phyloP scores from a whole-genome alignment of 306 rosid genomes.

The Sophora flavescens region DNA sequence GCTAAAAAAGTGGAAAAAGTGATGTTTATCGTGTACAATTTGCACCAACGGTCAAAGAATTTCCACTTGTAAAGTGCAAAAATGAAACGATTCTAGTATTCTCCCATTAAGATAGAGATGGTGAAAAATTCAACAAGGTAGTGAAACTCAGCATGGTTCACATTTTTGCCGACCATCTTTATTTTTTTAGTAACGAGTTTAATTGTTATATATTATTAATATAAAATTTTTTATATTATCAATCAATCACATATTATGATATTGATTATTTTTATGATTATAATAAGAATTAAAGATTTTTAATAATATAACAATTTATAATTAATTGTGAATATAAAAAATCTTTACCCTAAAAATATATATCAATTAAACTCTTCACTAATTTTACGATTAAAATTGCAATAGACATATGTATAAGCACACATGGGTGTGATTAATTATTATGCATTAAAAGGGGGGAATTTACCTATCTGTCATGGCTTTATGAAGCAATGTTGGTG shows the following conservation, averaged over 20 bases:
- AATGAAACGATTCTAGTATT: not conserved
- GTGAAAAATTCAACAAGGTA: not conserved
- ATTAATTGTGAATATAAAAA: too few relatives aligned
- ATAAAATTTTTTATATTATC: too few relatives aligned
- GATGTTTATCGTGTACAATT: not conserved
- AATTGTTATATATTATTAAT: too few relatives aligned
- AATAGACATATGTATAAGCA: too few relatives aligned
- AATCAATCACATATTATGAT: too few relatives aligned
- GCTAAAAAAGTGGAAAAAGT: not conserved
- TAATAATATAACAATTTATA: too few relatives aligned
- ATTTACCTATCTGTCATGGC: constrained; percentile 56
- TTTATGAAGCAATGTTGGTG: constrained; percentile 62
- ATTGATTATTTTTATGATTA: too few relatives aligned
- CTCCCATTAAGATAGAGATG: not conserved
- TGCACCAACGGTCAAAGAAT: not conserved
- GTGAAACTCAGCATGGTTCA: not conserved
- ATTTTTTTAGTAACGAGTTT: too few relatives aligned
- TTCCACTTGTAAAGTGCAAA: not conserved
- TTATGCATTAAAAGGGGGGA: constrained; percentile 42
- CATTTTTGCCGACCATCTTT: not conserved
- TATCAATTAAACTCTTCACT: too few relatives aligned
- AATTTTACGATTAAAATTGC: not conserved
- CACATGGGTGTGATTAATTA: not conserved
- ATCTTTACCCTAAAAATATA: too few relatives aligned
- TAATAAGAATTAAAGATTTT: too few relatives aligned